Percentiles rank a stretch among this genome's conserved stretches.
phyloP scores from a whole-genome alignment of 1,284 basidiomycete genomes.

The Rhodotorula sp. region DNA sequence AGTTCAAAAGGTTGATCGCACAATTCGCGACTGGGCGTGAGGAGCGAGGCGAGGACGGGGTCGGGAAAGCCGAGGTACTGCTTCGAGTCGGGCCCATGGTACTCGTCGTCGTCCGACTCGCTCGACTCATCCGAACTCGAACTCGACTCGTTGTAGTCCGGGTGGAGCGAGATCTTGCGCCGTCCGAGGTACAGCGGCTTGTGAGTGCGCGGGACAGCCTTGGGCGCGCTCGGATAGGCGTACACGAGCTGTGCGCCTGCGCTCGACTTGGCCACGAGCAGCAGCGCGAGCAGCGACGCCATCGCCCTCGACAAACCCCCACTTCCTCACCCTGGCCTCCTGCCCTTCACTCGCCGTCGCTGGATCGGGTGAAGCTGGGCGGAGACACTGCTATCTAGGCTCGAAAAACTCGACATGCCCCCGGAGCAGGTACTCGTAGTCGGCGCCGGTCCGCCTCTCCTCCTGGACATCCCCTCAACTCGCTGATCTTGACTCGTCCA shows the following conservation, averaged over 20 bases:
- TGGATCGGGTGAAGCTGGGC: background rate
- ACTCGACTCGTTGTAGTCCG: conserved; percentile 24
- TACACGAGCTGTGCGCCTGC: conserved; percentile 40
- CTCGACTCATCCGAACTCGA: conserved; percentile 22
- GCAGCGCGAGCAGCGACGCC: conserved; percentile 41
- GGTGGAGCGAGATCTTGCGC: conserved; percentile 20
- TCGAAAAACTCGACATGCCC: background rate
- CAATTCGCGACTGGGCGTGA: conserved; percentile 70
- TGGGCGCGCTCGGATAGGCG: conserved; percentile 40
- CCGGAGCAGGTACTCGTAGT: conserved; percentile 4
- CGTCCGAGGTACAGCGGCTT: conserved; percentile 39
- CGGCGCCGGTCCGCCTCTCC: conserved; percentile 9
- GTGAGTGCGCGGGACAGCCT: conserved; percentile 40
- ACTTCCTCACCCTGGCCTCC: background rate
- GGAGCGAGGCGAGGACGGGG: conserved; percentile 74
- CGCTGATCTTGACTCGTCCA: background rate
- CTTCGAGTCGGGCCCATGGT: conserved; percentile 14
- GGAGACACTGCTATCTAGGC: background rate
- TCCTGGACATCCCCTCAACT: background rate
- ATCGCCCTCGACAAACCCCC: background rate
- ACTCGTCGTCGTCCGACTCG: conserved; percentile 16
- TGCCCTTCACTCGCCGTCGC: background rate
- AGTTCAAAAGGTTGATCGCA: conserved; percentile 96
- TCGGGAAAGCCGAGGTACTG: conserved; percentile 72
- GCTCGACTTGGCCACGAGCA: conserved; percentile 42